Conservation (phyloP, 2,329 filamentous ascomycete genomes). For the Epichloe sp. region DNA sequence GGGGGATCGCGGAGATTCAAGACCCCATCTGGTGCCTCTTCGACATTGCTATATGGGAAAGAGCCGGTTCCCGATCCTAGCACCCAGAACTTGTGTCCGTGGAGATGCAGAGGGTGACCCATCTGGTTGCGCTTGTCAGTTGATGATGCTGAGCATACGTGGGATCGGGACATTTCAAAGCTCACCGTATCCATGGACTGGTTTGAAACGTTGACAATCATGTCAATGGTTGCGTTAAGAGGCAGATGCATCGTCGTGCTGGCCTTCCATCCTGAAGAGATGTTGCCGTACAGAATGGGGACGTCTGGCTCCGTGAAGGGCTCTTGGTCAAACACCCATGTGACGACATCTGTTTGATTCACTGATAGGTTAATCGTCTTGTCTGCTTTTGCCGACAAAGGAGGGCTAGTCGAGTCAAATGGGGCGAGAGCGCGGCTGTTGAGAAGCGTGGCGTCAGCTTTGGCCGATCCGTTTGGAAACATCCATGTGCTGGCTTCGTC, state of each 20-base stretch:
- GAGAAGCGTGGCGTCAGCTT: neutral
- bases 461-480: neutral
- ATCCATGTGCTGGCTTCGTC: conserved; percentile 1
- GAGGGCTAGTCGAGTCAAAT: neutral
- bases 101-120: conserved; percentile 4
- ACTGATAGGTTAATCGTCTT: neutral
- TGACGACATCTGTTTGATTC: conserved; percentile 1
- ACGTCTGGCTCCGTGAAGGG: conserved; percentile 1
- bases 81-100: conserved; percentile 5
- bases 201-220: neutral
- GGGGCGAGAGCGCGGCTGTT: neutral
- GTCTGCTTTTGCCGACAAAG: neutral
- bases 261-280: conserved; percentile 2
- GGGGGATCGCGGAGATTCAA: conserved; percentile 2
- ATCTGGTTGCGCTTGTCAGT: neutral
- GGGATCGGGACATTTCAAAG: no score
- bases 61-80: conserved; percentile 1
- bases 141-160: no score
- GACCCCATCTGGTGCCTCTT: neutral
- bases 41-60: conserved; percentile 1
- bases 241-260: conserved; percentile 3
- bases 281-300: neutral
- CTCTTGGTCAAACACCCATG: conserved; percentile 1
- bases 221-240: conserved; percentile 1
- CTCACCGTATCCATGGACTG: conserved; percentile 3